phyloP scores from a whole-genome alignment of 2,329 filamentous ascomycete species.

The Thelonectria rubi region DNA sequence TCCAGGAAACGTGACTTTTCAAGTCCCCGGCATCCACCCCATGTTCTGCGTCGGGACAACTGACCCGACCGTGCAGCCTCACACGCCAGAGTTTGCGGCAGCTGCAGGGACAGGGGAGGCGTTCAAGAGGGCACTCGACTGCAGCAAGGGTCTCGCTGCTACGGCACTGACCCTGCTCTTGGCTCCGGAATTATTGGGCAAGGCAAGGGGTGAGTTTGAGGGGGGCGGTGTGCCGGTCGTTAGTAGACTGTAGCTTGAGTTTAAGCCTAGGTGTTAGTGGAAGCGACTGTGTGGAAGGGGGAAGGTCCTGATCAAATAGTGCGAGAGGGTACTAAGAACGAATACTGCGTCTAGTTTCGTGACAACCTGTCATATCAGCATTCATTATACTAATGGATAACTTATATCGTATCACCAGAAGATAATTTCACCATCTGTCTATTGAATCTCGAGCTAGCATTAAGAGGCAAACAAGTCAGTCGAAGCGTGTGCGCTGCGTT shows the following conservation, averaged over 20 bases:
- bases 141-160: constrained; percentile 34
- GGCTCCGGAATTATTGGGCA: constrained; percentile 7
- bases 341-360: too few relatives aligned
- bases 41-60: constrained; percentile 36
- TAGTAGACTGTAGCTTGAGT: constrained; percentile 22
- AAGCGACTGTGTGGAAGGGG: too few relatives aligned
- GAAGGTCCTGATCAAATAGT: too few relatives aligned
- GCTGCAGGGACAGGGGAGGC: constrained; percentile 32
- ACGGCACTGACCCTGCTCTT: constrained; percentile 30
- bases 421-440: too few relatives aligned
- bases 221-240: constrained; percentile 18
- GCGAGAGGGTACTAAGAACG: too few relatives aligned
- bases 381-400: too few relatives aligned
- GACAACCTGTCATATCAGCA: too few relatives aligned
- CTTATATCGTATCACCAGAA: too few relatives aligned
- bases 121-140: constrained; percentile 30
- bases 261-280: too few relatives aligned
- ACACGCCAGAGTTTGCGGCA: constrained; percentile 30
- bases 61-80: constrained; percentile 32
- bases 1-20: constrained; percentile 37
- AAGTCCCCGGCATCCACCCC: constrained; percentile 36
- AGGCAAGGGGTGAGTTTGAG: constrained; percentile 29
- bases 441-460: too few relatives aligned
- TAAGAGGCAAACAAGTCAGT: too few relatives aligned
- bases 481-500: too few relatives aligned